A percentile compares a stretch with the other conserved stretches of the same genome.
Evolutionary conservation across 495 filamentous ascomycete species (phyloP).

Genomic region (Chaetomium cochliodes): DNA sequence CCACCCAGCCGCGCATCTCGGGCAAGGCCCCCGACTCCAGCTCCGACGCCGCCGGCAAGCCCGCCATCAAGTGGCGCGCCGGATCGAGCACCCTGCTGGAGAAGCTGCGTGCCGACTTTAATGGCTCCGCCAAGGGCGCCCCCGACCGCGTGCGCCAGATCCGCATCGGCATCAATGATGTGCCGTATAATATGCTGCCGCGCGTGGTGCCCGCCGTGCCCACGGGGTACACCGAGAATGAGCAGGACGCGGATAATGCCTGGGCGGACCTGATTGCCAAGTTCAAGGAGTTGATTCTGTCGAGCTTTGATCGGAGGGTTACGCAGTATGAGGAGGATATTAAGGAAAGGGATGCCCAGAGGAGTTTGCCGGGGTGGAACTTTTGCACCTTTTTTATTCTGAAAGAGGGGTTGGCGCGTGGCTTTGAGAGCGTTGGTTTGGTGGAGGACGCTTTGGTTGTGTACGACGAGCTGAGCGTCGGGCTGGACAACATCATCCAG

Average conservation of each 20-base stretch:
- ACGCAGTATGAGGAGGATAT: slow-evolving; percentile 97
- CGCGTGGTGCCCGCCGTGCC: slow-evolving; percentile 57
- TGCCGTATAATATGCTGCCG: slow-evolving; percentile 56
- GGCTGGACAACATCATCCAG: slow-evolving; percentile 75
- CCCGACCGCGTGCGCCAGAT: slow-evolving; percentile 84
- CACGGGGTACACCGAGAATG: slow-evolving; percentile 59
- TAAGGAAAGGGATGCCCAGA: slow-evolving; percentile 85
- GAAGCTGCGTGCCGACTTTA: slow-evolving; percentile 89
- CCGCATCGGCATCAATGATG: slow-evolving; percentile 64
- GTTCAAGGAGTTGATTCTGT: slow-evolving; percentile 80
- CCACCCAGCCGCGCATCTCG: slow-evolving; percentile 61
- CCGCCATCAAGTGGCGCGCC: slow-evolving; percentile 69
- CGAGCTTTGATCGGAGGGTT: slow-evolving; percentile 87
- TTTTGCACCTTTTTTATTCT: slow-evolving; percentile 98
- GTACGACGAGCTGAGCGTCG: slow-evolving; percentile 88
- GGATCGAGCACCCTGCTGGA: slow-evolving; percentile 79
- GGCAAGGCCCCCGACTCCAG: slow-evolving; percentile 40
- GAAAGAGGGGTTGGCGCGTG: slow-evolving; percentile 89
- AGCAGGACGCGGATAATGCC: slow-evolving; percentile 66
- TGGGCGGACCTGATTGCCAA: slow-evolving; percentile 84
- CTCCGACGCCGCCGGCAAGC: slow-evolving; percentile 44
- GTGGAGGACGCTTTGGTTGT: slow-evolving; percentile 91
- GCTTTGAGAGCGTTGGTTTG: slow-evolving; percentile 93
- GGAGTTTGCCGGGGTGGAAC: slow-evolving; percentile 91
- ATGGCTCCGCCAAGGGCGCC: slow-evolving; percentile 72